Evolutionary conservation across 192 early-diverging fungal species (phyloP).

Genomic region (Coemansia sp.): DNA sequence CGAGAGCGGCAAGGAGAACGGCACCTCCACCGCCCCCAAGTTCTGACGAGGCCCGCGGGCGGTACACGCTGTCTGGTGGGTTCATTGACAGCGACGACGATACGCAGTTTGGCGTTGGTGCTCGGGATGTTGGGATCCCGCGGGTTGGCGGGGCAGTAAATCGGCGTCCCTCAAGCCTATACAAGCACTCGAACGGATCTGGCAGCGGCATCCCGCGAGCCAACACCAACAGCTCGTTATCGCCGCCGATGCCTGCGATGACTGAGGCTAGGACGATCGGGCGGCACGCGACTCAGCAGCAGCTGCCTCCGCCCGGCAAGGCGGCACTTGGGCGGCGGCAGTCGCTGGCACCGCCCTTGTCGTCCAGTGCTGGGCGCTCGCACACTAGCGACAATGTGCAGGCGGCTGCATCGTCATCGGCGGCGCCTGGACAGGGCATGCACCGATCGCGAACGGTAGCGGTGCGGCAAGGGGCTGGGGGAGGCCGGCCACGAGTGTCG

Average conservation of each 20-base stretch:
- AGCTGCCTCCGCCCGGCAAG: constrained; percentile 31
- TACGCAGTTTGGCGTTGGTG: constrained; percentile 7
- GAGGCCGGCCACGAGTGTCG: constrained; percentile 24
- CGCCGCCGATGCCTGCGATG: constrained; percentile 36
- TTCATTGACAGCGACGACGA: constrained; percentile 46
- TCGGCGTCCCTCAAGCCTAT: constrained; percentile 39
- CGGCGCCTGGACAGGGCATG: constrained; percentile 1
- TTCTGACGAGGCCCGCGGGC: constrained; percentile 10
- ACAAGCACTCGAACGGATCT: constrained; percentile 28
- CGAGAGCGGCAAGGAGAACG: background rate
- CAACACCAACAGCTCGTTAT: constrained; percentile 26
- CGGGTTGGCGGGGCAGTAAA: constrained; percentile 23
- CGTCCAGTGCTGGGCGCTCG: constrained; percentile 11
- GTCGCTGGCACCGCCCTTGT: constrained; percentile 36
- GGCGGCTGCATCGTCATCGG: background rate
- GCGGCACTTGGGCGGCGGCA: constrained; percentile 25
- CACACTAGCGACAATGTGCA: constrained; percentile 16
- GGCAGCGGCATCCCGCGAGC: constrained; percentile 36
- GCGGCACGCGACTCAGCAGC: constrained; percentile 20
- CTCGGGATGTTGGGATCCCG: constrained; percentile 18
- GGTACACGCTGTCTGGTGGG: constrained; percentile 9
- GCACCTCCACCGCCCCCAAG: background rate
- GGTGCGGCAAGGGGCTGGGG: constrained; percentile 18
- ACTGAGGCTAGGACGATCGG: constrained; percentile 21
- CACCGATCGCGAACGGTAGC: constrained; percentile 16